Conservation (phyloP, 2,329 filamentous ascomycete genomes). For the Nothopassalora personata region DNA sequence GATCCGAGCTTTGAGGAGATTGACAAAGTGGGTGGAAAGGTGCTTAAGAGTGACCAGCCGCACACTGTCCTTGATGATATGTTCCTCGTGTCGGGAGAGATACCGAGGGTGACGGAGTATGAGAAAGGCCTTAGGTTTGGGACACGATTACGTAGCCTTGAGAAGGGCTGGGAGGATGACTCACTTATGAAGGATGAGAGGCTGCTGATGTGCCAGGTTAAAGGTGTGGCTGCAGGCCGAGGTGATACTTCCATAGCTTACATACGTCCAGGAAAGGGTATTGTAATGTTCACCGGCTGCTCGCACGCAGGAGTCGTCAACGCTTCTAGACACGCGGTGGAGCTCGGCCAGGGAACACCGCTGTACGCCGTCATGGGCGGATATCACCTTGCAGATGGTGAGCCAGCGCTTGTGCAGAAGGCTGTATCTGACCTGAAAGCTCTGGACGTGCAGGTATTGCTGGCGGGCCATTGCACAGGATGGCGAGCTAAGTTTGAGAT, state of each 20-base stretch:
- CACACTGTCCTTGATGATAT: slow-evolving; percentile 21
- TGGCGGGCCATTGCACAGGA: slow-evolving; percentile 27
- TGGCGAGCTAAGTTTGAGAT: slow-evolving; percentile 29
- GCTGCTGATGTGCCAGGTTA: slow-evolving; percentile 27
- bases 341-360: slow-evolving; percentile 19
- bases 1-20: slow-evolving; percentile 28
- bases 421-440: slow-evolving; percentile 22
- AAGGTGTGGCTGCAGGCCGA: slow-evolving; percentile 16
- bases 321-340: slow-evolving; percentile 20
- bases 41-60: slow-evolving; percentile 19
- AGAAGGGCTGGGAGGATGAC: slow-evolving; percentile 21
- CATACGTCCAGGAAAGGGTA: slow-evolving; percentile 20
- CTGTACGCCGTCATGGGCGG: slow-evolving; percentile 29
- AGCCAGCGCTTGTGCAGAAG: slow-evolving; percentile 17
- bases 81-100: slow-evolving; percentile 27
- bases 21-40: slow-evolving; percentile 19
- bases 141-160: slow-evolving; percentile 11
- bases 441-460: slow-evolving; percentile 20
- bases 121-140: slow-evolving; percentile 25
- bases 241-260: not conserved
- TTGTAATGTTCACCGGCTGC: slow-evolving; percentile 29
- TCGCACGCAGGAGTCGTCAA: slow-evolving; percentile 28
- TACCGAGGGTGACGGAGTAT: slow-evolving; percentile 23
- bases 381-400: slow-evolving; percentile 27
- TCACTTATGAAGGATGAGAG: slow-evolving; percentile 22